Conservation (phyloP, 2,329 filamentous ascomycete species). For the Didymella keratinophila region DNA sequence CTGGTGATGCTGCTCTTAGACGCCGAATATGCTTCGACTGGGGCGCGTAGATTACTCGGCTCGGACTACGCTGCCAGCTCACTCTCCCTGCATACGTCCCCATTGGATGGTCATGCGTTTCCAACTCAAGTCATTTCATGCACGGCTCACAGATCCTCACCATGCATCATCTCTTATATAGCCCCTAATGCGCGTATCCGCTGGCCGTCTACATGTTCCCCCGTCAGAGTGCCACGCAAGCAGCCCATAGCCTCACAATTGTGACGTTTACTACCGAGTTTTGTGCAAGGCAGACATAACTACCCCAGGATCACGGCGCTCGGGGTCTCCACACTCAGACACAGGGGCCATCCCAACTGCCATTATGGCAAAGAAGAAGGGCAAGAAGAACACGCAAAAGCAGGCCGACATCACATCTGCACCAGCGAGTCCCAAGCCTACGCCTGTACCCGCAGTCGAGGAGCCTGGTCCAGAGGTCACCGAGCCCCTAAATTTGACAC, state of each 20-base stretch:
- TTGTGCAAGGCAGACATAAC: slow-evolving; percentile 38
- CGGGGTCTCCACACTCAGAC: slow-evolving; percentile 27
- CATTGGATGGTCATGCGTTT: slow-evolving; percentile 42
- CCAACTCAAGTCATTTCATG: slow-evolving; percentile 42
- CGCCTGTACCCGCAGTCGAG: slow-evolving; percentile 27
- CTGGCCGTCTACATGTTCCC: slow-evolving; percentile 40
- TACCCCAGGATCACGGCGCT: slow-evolving; percentile 21
- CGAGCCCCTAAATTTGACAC: slow-evolving; percentile 26
- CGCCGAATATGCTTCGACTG: slow-evolving; percentile 38
- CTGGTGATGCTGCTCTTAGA: slow-evolving; percentile 30
- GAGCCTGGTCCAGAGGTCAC: slow-evolving; percentile 32
- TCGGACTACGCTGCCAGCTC: slow-evolving; percentile 44
- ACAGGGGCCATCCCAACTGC: slow-evolving; percentile 31
- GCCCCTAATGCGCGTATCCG: slow-evolving; percentile 45
- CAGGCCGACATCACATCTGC: slow-evolving; percentile 38
- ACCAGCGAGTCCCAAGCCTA: slow-evolving; percentile 35
- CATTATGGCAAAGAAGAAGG: slow-evolving; percentile 47
- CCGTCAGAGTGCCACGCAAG: slow-evolving; percentile 50
- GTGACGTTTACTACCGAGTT: slow-evolving; percentile 23
- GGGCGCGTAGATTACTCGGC: slow-evolving; percentile 46
- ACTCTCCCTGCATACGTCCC: slow-evolving; percentile 36
- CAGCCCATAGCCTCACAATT: slow-evolving; percentile 41
- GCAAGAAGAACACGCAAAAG: slow-evolving; percentile 41
- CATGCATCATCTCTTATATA: slow-evolving; percentile 46
- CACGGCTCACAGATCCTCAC: slow-evolving; percentile 38